These are phyloP conservation scores for Artemisia argyi DNA, from an alignment of 129 eudicot species.

Conservation along the genomic window DNA sequence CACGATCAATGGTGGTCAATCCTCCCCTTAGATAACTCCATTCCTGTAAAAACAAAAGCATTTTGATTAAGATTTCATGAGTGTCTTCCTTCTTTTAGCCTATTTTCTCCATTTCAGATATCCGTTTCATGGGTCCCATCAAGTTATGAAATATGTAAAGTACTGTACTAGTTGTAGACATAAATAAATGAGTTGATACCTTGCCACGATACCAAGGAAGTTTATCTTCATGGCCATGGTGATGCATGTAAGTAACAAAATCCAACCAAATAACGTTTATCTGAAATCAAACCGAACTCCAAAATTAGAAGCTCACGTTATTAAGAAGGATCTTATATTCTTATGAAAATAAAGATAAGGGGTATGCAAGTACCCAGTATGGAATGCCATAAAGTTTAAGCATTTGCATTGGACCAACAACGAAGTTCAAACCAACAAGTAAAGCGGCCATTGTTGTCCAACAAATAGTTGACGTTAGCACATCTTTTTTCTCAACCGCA, in stretches of 20 bases:
- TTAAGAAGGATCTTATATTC: neutral
- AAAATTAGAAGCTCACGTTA: slow-evolving; percentile 15
- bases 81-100: slow-evolving; percentile 3
- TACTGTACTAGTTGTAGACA: neutral
- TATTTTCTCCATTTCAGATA: neutral
- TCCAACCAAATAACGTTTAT: slow-evolving; percentile 63
- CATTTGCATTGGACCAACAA: slow-evolving; percentile 50
- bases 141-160: neutral
- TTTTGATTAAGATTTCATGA: neutral
- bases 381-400: slow-evolving; percentile 60
- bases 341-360: neutral
- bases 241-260: slow-evolving; percentile 69
- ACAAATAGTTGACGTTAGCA: slow-evolving; percentile 54
- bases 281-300: slow-evolving; percentile 39
- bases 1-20: slow-evolving; percentile 60
- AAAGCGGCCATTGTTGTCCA: slow-evolving; percentile 53
- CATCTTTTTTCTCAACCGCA: slow-evolving; percentile 47
- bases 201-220: slow-evolving; percentile 79
- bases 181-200: slow-evolving; percentile 35
- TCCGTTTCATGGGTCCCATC: neutral
- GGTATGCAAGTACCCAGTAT: slow-evolving; percentile 44
- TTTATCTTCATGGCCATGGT: slow-evolving; percentile 67
- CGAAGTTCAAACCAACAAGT: slow-evolving; percentile 46
- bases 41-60: slow-evolving; percentile 37
- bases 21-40: slow-evolving; percentile 68